Percentiles rank a stretch among this genome's conserved stretches.
Evolutionary conservation across 2,329 filamentous ascomycete genomes (phyloP).

Genomic region (Fragosphaeria purpurea): DNA sequence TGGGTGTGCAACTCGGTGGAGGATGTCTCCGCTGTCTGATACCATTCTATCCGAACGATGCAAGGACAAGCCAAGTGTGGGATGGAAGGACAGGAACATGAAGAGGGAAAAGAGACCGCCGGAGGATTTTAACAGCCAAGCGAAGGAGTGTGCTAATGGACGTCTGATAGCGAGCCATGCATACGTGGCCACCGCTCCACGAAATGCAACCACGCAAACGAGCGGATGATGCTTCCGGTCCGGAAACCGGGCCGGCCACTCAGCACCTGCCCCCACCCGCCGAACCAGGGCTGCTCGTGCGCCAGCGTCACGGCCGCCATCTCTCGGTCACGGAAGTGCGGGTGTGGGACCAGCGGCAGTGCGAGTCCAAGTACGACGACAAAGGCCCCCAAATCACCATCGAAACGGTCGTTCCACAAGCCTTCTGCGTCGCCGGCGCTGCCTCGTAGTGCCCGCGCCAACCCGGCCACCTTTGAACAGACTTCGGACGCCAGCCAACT

Average conservation of each 20-base stretch:
- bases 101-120: no score
- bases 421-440: constrained; percentile 28
- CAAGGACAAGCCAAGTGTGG: no score
- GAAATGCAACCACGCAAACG: constrained; percentile 59
- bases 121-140: no score
- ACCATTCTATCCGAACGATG: no score
- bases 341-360: constrained; percentile 26
- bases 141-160: no score
- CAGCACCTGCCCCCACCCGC: constrained; percentile 58
- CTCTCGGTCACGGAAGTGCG: constrained; percentile 46
- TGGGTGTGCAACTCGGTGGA: no score
- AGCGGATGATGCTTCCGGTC: constrained; percentile 60
- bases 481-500: constrained; percentile 29
- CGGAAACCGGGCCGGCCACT: constrained; percentile 62
- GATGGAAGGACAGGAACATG: no score
- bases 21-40: no score
- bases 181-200: constrained; percentile 68
- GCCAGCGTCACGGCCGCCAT: constrained; percentile 55
- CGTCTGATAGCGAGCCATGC: constrained; percentile 51
- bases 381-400: constrained; percentile 24
- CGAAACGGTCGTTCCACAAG: constrained; percentile 20
- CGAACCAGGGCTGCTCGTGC: constrained; percentile 51
- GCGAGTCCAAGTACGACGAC: constrained; percentile 2
- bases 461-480: constrained; percentile 36
- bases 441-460: constrained; percentile 29